These are phyloP conservation scores for Ulota crispa DNA, from an alignment of 225 moss, liverwort and hornwort genomes.

Conservation along the genomic window DNA sequence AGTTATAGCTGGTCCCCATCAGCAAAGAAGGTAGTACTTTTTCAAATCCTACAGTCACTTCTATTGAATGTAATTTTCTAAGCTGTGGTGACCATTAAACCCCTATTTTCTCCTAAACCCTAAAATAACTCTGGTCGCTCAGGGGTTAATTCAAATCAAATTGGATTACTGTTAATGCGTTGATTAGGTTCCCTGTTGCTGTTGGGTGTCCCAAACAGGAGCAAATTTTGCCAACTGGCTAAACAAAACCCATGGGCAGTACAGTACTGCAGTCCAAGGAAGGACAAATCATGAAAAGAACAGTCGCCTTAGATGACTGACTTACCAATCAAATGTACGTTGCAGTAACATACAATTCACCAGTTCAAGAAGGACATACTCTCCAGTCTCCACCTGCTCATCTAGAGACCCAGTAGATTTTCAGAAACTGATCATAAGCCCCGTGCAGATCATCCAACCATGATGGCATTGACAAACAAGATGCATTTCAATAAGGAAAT, in stretches of 20 bases:
- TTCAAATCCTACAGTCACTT: no score
- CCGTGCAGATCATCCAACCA: constrained; percentile 7
- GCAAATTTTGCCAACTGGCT: constrained; percentile 1
- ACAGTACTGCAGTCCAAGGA: neutral
- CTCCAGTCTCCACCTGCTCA: neutral
- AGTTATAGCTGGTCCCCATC: no score
- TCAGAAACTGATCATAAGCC: neutral
- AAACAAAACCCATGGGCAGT: neutral
- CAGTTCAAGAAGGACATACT: neutral
- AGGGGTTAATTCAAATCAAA: neutral
- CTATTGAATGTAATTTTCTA: no score
- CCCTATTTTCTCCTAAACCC: no score
- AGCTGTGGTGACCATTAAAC: no score
- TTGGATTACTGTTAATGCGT: neutral
- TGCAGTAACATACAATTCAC: neutral
- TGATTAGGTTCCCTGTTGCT: constrained; percentile 20
- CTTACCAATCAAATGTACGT: constrained; percentile 13
- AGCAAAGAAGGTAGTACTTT: no score
- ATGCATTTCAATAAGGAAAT: neutral
- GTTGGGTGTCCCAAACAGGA: neutral
- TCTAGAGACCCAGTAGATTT: neutral
- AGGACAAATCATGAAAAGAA: constrained; percentile 28
- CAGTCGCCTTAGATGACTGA: neutral
- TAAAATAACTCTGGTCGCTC: no score
- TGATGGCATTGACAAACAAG: constrained; percentile 21